A percentile compares a stretch with the other conserved stretches of the same genome.
Conservation (phyloP, 1,284 basidiomycete genomes). For the Kalmanozyma brasiliensis region DNA sequence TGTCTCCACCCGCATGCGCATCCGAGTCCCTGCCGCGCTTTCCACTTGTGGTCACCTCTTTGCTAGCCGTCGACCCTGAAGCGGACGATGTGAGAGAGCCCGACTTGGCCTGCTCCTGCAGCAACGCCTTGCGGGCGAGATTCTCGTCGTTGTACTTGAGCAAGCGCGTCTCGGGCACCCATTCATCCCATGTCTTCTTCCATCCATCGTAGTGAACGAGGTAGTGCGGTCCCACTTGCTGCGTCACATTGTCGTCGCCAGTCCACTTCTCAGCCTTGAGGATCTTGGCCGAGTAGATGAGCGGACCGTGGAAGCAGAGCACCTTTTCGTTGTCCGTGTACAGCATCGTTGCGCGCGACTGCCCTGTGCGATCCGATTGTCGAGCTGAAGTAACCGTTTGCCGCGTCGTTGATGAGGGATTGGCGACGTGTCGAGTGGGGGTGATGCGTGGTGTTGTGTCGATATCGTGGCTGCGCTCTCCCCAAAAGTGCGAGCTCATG, state of each 20-base stretch:
- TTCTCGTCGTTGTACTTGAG: conserved; percentile 89
- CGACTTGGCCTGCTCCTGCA: conserved; percentile 67
- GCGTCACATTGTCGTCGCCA: conserved; percentile 75
- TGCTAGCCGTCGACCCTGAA: conserved; percentile 28
- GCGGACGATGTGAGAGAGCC: conserved; percentile 58
- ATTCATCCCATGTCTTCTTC: conserved; percentile 99
- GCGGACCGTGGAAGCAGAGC: conserved; percentile 90
- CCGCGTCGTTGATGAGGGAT: not conserved
- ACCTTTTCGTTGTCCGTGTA: conserved; percentile 79
- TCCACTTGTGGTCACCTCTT: conserved; percentile 20
- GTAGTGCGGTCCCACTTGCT: conserved; percentile 82
- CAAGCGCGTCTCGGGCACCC: conserved; percentile 85
- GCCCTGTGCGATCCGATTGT: conserved; percentile 1
- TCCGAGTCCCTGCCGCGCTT: conserved; percentile 17
- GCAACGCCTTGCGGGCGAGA: conserved; percentile 77
- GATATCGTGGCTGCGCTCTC: too few species aligned
- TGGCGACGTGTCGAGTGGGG: not conserved
- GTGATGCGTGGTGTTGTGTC: not conserved
- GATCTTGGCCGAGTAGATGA: conserved; percentile 95
- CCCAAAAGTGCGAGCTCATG: not conserved
- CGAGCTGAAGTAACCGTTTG: too few species aligned
- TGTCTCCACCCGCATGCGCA: conserved; percentile 1
- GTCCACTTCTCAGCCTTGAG: conserved; percentile 83
- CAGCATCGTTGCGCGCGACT: conserved; percentile 37
- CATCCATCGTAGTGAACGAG: conserved; percentile 99